Evolutionary conservation across 2,329 filamentous ascomycete genomes (phyloP).

Genomic region (Calonectria pteridis): DNA sequence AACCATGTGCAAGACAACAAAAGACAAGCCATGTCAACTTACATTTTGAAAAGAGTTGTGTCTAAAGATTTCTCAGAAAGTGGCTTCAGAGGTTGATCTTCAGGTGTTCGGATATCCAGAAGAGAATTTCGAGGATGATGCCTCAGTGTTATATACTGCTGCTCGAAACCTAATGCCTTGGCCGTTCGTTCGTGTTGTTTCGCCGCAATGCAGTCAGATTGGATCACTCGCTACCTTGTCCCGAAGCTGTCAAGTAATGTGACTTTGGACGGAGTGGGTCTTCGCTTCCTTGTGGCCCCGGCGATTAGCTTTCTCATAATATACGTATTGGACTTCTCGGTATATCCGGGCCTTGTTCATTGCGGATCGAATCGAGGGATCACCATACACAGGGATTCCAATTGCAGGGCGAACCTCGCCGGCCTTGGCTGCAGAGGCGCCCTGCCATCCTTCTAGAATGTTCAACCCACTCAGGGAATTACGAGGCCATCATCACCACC

Average conservation of each 20-base stretch:
- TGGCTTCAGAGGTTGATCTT: neutral
- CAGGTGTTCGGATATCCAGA: neutral
- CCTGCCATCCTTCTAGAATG: neutral
- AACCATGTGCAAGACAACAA: neutral
- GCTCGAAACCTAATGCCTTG: slow-evolving; percentile 3
- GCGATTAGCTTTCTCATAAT: slow-evolving; percentile 6
- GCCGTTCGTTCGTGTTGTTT: neutral
- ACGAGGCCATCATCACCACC: neutral
- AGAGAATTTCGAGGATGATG: neutral
- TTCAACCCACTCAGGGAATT: neutral
- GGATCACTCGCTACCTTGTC: slow-evolving; percentile 10
- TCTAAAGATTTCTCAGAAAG: slow-evolving; percentile 4
- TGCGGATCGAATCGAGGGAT: neutral
- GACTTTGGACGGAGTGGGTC: slow-evolving; percentile 1
- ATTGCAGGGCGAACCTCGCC: neutral
- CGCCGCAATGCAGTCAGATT: slow-evolving; percentile 3
- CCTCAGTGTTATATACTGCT: neutral
- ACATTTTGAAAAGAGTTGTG: slow-evolving; percentile 1
- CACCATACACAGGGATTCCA: neutral
- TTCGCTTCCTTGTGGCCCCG: slow-evolving; percentile 9
- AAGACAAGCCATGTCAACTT: neutral
- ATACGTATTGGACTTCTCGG: neutral
- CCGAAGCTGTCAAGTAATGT: slow-evolving; percentile 14
- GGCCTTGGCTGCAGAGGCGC: neutral
- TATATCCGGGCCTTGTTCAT: neutral